These are phyloP conservation scores for Colletotrichum theobromicola DNA, from an alignment of 2,329 filamentous ascomycete genomes.

Conservation along the genomic window DNA sequence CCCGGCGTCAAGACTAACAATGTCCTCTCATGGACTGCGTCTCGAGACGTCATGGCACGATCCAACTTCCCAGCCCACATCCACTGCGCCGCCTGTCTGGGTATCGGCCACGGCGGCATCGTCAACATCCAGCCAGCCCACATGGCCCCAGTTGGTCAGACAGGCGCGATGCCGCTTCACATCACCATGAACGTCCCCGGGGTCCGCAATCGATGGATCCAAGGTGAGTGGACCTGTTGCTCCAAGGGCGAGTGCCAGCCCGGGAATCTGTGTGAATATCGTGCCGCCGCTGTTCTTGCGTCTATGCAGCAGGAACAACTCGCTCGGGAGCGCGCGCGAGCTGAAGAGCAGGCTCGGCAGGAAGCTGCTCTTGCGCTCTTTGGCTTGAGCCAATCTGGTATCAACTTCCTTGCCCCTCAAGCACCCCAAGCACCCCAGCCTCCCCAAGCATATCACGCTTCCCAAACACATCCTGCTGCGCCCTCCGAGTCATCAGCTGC, in stretches of 20 bases:
- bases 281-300: neutral
- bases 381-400: neutral
- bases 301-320: neutral
- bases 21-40: neutral
- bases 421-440: neutral
- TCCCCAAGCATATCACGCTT: neutral
- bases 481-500: neutral
- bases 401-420: neutral
- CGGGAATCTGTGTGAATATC: neutral
- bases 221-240: conserved; percentile 2
- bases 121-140: neutral
- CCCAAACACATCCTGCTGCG: too few relatives aligned
- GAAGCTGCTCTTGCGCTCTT: neutral
- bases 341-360: neutral
- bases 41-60: neutral
- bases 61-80: neutral
- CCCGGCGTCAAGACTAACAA: neutral
- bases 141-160: neutral
- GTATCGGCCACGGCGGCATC: neutral
- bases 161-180: neutral
- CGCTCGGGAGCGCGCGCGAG: neutral
- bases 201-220: neutral
- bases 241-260: neutral
- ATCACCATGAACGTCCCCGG: neutral
- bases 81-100: neutral